phyloP scores from a whole-genome alignment of 176 grass and related monocot genomes.

The Bolboschoenus planiculmis region DNA sequence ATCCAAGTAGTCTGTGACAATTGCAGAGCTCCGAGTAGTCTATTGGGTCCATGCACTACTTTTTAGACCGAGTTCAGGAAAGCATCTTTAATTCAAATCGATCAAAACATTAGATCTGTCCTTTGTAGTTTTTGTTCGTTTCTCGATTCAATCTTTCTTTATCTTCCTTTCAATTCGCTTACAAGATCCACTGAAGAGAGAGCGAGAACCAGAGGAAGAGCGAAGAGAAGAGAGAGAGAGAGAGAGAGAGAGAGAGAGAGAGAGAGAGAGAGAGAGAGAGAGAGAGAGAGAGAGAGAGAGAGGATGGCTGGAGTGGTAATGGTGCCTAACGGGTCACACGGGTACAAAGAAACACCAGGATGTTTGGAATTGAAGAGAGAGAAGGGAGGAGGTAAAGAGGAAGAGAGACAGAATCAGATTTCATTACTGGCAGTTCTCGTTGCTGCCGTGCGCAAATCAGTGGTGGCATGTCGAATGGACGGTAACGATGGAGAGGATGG shows the following conservation, averaged over 20 bases:
- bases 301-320: slow-evolving; percentile 40
- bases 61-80: background rate
- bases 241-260: slow-evolving; percentile 9
- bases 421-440: slow-evolving; percentile 44
- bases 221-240: background rate
- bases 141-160: background rate
- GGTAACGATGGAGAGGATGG: slow-evolving; percentile 20
- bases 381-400: slow-evolving; percentile 6
- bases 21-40: background rate
- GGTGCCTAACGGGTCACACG: slow-evolving; percentile 26
- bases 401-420: slow-evolving; percentile 33
- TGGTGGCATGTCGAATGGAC: slow-evolving; percentile 56
- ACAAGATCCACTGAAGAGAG: slow-evolving; percentile 8
- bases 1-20: no score
- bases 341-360: background rate
- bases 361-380: slow-evolving; percentile 19
- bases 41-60: background rate
- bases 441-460: slow-evolving; percentile 50
- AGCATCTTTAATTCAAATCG: slow-evolving; percentile 14
- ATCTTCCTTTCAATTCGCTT: background rate
- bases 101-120: slow-evolving; percentile 18
- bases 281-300: slow-evolving; percentile 1
- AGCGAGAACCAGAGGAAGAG: background rate
- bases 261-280: background rate
- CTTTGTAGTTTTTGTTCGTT: background rate